These are phyloP conservation scores for Schoenoplectus triqueter DNA, from an alignment of 202 grass and related monocot genomes.

Conservation along the genomic window DNA sequence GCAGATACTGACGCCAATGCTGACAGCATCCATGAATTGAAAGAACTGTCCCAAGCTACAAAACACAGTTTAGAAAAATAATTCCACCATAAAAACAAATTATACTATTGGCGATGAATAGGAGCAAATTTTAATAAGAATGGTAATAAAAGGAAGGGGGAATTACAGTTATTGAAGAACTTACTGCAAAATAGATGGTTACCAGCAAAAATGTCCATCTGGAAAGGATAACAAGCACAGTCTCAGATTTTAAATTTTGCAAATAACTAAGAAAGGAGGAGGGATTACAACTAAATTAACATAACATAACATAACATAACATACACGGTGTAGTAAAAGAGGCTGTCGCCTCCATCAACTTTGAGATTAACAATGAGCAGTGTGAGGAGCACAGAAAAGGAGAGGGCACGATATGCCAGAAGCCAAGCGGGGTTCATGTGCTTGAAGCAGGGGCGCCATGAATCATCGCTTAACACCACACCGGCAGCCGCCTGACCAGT, in stretches of 20 bases:
- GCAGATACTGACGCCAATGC: constrained; percentile 33
- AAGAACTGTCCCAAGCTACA: constrained; percentile 69
- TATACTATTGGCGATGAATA: not conserved
- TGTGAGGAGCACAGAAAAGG: constrained; percentile 52
- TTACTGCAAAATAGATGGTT: constrained; percentile 92
- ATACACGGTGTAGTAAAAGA: constrained; percentile 83
- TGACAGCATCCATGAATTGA: constrained; percentile 79
- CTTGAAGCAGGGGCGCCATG: constrained; percentile 73
- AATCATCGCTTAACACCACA: constrained; percentile 60
- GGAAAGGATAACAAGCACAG: constrained; percentile 31
- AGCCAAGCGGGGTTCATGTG: constrained; percentile 77
- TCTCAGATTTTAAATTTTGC: not conserved
- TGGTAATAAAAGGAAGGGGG: not conserved
- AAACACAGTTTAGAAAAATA: not conserved
- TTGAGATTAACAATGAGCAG: constrained; percentile 54
- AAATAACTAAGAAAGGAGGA: not conserved
- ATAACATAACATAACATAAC: not conserved
- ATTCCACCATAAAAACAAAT: not conserved
- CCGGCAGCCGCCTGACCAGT: constrained; percentile 19
- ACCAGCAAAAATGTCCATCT: constrained; percentile 94
- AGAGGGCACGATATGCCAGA: constrained; percentile 57
- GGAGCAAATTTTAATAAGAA: not conserved
- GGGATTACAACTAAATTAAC: not conserved
- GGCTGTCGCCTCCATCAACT: constrained; percentile 56
- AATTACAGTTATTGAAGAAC: constrained; percentile 32